Percentiles rank a stretch among this genome's conserved stretches.
These are phyloP conservation scores for Aurantiochytrium sp. DNA, from an alignment of 108 stramenopile genomes.

Conservation along the genomic window DNA sequence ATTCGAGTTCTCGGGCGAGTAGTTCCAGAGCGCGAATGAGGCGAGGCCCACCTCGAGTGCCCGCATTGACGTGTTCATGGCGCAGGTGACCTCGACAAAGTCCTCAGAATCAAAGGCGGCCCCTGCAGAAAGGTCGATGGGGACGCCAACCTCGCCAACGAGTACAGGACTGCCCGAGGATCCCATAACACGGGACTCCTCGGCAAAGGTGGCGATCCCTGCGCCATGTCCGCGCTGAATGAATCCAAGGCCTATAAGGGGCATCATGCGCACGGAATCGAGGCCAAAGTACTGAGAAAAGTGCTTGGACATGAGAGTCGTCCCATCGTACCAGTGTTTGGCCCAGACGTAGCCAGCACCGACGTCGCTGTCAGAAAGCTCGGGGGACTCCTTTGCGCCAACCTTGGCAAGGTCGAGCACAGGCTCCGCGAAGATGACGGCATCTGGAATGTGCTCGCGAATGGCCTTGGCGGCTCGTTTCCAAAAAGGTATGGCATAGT, in stretches of 20 bases:
- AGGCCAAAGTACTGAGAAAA: constrained; percentile 34
- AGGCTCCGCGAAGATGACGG: constrained; percentile 19
- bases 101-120: neutral
- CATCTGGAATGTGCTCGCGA: constrained; percentile 14
- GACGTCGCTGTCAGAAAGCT: neutral
- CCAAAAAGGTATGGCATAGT: constrained; percentile 8
- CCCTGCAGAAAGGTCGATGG: constrained; percentile 25
- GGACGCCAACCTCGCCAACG: constrained; percentile 41
- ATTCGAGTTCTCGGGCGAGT: constrained; percentile 37
- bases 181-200: constrained; percentile 25
- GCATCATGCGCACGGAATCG: constrained; percentile 22
- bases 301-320: constrained; percentile 36
- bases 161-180: constrained; percentile 25
- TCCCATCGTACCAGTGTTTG: constrained; percentile 46
- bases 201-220: neutral
- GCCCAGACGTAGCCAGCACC: constrained; percentile 23
- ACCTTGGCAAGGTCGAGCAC: constrained; percentile 10
- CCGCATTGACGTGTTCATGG: constrained; percentile 34
- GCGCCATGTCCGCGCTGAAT: constrained; percentile 28
- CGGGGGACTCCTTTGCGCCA: neutral
- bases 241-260: constrained; percentile 26
- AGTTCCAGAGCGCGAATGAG: constrained; percentile 42
- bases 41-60: constrained; percentile 32
- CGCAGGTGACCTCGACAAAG: constrained; percentile 23
- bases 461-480: neutral